Conservation (phyloP, 768 basidiomycete genomes). For the Agrocybe chaxingu region DNA sequence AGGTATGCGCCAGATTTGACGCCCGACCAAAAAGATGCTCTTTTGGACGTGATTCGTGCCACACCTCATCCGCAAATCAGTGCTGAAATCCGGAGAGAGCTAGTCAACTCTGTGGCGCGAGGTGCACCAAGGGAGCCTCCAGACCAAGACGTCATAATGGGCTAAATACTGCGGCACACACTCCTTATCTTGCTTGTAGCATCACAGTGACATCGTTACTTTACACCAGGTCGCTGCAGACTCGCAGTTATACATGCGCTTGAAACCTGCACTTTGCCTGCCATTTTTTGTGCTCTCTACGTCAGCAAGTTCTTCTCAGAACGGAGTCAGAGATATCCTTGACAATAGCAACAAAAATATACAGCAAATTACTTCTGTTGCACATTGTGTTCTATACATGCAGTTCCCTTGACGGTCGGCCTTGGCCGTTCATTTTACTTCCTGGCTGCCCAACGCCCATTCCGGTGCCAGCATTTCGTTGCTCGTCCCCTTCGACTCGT, state of each 20-base stretch:
- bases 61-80: slow-evolving; percentile 87
- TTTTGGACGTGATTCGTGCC: slow-evolving; percentile 88
- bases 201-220: too few species aligned
- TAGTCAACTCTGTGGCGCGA: slow-evolving; percentile 82
- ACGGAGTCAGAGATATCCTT: too few species aligned
- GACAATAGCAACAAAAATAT: too few species aligned
- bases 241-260: too few species aligned
- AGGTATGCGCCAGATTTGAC: slow-evolving; percentile 95
- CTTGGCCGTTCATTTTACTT: background rate
- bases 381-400: background rate
- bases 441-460: slow-evolving; percentile 24
- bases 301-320: slow-evolving; percentile 4
- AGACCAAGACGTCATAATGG: slow-evolving; percentile 68
- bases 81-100: slow-evolving; percentile 85
- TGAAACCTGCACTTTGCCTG: too few species aligned
- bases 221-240: too few species aligned
- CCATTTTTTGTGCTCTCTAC: too few species aligned
- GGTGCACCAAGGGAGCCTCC: slow-evolving; percentile 71
- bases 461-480: slow-evolving; percentile 35
- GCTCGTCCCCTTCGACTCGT: slow-evolving; percentile 33
- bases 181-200: background rate
- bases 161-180: slow-evolving; percentile 24
- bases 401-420: background rate
- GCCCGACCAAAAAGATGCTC: slow-evolving; percentile 94
- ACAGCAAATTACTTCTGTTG: too few species aligned